Base-by-base conservation (phyloP, 1,284 basidiomycete species). In the Apiotrichum gracile region DNA sequence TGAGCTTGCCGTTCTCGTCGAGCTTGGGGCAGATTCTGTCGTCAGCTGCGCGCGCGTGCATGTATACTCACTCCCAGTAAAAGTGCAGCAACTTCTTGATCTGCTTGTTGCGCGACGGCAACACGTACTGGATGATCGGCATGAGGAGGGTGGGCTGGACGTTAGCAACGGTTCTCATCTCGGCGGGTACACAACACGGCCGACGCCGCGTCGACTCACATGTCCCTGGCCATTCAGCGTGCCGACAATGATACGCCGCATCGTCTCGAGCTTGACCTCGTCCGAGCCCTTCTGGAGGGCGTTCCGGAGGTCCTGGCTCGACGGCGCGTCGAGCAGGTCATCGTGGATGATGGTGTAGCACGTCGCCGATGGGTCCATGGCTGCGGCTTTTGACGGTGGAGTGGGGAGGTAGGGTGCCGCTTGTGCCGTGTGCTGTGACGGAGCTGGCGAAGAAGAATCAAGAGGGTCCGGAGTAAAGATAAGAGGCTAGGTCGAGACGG, bases 31-130 rank as follows among this genome's bases (percentile, higher is more conserved):
- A 97, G 29, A 98, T 89, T 58, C 75, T 76, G 54, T 0, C 1
- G 5, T 5, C 4, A n/a, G 44, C 49, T 22, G 38, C 40, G 7
- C 12, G 19, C 27, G 3, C 17, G 6, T 5, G n/a, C 1, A 4
- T 27, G 42, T 12, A 19, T 22, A 49, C 75, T 70, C 51, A 76
- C 78, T 98, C 96, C 94, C 93, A 98, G 77, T 98, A 98, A 75
- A 97, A 97, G 77, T 97, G 92, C 37, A 97, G 81, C 69, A 97
- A 79, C 81, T 98, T 99, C 83, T 98, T 99, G 72, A 99, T 84
- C 65, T 89, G 86, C 80, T 99, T 98, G 79, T 89, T 93, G 72
- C 86, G 85, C 58, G 87, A 91, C 24, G 96, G 96, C 79, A 98
- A 81, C 51, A 93, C 87, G 78, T 86, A 97, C 82, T 99, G 96